These are phyloP conservation scores for Mortierella sp. DNA, from an alignment of 371 early-diverging fungal genomes.

Conservation along the genomic window DNA sequence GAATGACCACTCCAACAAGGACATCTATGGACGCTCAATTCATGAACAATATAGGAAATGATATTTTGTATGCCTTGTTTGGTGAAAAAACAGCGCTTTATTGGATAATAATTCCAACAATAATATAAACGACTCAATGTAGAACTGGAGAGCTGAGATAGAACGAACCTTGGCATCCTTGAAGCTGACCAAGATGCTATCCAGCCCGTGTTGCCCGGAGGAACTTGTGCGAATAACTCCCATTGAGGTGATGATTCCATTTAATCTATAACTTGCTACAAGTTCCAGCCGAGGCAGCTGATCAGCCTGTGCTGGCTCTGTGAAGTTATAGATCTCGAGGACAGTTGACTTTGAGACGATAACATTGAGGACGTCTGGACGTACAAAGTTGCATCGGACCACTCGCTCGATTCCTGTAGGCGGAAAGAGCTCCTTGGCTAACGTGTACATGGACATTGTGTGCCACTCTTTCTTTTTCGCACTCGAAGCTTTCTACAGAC, in stretches of 20 bases:
- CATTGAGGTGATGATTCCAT: constrained; percentile 86
- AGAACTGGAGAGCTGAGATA: not conserved
- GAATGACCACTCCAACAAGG: constrained; percentile 88
- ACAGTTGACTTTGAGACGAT: constrained; percentile 81
- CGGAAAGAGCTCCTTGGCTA: constrained; percentile 85
- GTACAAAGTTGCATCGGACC: constrained; percentile 80
- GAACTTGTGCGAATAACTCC: constrained; percentile 79
- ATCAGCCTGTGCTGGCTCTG: constrained; percentile 68
- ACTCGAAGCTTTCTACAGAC: not conserved
- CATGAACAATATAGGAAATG: constrained; percentile 7
- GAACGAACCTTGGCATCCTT: constrained; percentile 91
- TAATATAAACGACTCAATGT: not conserved
- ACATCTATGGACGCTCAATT: constrained; percentile 73
- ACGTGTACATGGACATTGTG: constrained; percentile 70
- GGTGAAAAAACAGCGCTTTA: constrained; percentile 37
- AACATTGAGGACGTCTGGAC: constrained; percentile 78
- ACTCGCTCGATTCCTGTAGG: constrained; percentile 85
- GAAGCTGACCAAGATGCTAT: constrained; percentile 89
- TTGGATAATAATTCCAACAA: constrained; percentile 10
- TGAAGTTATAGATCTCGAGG: constrained; percentile 86
- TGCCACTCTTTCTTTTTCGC: constrained; percentile 1
- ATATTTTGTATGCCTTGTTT: not conserved
- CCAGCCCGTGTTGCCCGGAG: constrained; percentile 78
- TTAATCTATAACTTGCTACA: constrained; percentile 78
- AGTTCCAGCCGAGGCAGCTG: constrained; percentile 81